phyloP scores from a whole-genome alignment of 257 asterid species.

The Buddleja alternifolia region DNA sequence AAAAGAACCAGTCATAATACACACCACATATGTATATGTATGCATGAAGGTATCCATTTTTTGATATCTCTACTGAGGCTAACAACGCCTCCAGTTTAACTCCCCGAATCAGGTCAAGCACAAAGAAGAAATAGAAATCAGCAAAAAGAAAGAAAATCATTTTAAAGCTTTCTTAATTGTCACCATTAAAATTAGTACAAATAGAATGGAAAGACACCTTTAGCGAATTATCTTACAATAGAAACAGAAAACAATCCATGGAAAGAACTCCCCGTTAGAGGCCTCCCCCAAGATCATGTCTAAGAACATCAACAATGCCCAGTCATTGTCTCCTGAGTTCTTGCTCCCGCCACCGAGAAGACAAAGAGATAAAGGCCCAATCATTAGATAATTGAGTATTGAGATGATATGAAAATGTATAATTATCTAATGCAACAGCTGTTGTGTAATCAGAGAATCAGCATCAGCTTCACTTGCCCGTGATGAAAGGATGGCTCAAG shows the following conservation, averaged over 20 bases:
- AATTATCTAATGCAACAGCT: constrained; percentile 74
- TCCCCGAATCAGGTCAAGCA: constrained; percentile 38
- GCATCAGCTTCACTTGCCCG: constrained; percentile 98
- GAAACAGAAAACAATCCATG: constrained; percentile 94
- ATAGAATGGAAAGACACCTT: constrained; percentile 65
- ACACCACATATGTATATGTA: constrained; percentile 26
- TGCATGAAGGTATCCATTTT: constrained; percentile 33
- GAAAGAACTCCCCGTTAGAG: constrained; percentile 81
- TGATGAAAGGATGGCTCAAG: constrained; percentile 97
- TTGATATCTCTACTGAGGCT: constrained; percentile 35
- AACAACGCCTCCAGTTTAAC: constrained; percentile 43
- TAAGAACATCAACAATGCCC: constrained; percentile 51
- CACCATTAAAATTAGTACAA: constrained; percentile 74
- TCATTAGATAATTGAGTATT: constrained; percentile 72
- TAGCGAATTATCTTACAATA: constrained; percentile 94
- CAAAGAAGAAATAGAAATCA: constrained; percentile 32
- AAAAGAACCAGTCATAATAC: constrained; percentile 25
- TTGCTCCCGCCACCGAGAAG: constrained; percentile 66
- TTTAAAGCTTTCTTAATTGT: constrained; percentile 50
- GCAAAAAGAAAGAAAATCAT: constrained; percentile 29
- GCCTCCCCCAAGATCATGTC: constrained; percentile 64
- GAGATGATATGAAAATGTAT: constrained; percentile 59
- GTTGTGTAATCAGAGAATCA: constrained; percentile 77
- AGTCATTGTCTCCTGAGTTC: constrained; percentile 52
- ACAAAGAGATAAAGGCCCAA: constrained; percentile 74